Conservation (phyloP, 768 basidiomycete genomes). For the Phanerochaete carnosa region DNA sequence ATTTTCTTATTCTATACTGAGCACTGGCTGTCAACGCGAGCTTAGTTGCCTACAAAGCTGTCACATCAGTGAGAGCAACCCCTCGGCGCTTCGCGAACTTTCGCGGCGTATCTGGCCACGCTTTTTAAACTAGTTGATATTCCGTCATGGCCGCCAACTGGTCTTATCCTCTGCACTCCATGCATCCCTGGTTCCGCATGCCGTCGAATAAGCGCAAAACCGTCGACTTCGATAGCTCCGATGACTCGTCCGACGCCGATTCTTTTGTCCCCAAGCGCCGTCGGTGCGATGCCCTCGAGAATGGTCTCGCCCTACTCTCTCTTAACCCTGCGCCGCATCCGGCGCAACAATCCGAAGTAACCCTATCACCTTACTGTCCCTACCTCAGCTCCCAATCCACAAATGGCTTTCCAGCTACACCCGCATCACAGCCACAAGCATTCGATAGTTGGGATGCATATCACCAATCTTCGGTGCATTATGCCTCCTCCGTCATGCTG, state of each 20-base stretch:
- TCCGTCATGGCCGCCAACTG: slow-evolving; percentile 32
- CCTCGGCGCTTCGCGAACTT: neutral
- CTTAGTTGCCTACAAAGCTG: neutral
- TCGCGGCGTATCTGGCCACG: neutral
- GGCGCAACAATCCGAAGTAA: neutral
- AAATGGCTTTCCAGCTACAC: neutral
- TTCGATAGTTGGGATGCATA: neutral
- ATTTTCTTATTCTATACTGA: slow-evolving; percentile 2
- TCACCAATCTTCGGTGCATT: neutral
- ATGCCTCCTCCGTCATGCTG: slow-evolving; percentile 15
- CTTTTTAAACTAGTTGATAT: neutral
- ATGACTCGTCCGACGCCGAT: slow-evolving; percentile 11
- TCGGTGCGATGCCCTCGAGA: slow-evolving; percentile 48
- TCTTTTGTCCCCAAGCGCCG: slow-evolving; percentile 35
- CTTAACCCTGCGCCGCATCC: slow-evolving; percentile 17
- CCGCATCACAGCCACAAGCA: neutral
- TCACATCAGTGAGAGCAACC: neutral
- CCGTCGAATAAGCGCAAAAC: slow-evolving; percentile 39
- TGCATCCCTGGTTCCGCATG: slow-evolving; percentile 44
- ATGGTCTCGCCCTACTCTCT: slow-evolving; percentile 52
- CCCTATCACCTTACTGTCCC: neutral
- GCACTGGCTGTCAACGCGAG: neutral
- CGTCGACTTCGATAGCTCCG: slow-evolving; percentile 16
- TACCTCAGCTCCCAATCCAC: too few relatives aligned
- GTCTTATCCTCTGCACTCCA: slow-evolving; percentile 26